phyloP scores from a whole-genome alignment of 345 rosid genomes.

The Acer saccharum region DNA sequence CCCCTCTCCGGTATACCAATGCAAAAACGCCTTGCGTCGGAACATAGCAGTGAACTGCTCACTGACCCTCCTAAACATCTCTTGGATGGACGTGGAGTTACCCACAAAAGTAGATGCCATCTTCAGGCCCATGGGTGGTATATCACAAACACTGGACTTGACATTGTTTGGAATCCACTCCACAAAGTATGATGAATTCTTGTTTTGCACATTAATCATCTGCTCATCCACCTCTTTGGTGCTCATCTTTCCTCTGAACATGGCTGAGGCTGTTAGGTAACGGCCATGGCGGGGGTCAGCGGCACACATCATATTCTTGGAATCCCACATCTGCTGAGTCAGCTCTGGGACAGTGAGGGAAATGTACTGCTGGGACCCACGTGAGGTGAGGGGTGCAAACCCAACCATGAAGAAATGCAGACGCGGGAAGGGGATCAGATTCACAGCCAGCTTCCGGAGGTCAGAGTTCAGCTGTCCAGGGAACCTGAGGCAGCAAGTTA shows the following conservation, averaged over 20 bases:
- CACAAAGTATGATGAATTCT: conserved; percentile 93
- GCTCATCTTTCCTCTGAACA: conserved; percentile 99
- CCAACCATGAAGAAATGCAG: conserved; percentile 99
- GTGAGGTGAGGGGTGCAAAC: conserved; percentile 77
- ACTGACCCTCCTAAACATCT: conserved; percentile 99
- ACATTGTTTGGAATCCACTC: conserved; percentile 92
- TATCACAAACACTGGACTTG: conserved; percentile 62
- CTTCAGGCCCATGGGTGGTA: conserved; percentile 56
- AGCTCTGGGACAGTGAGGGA: conserved; percentile 68
- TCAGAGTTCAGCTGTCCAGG: conserved; percentile 98
- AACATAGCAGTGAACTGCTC: conserved; percentile 98
- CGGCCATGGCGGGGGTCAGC: conserved; percentile 99
- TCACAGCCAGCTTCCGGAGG: conserved; percentile 89
- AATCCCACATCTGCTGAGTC: conserved; percentile 89
- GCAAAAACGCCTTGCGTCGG: conserved; percentile 93
- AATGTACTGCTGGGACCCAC: conserved; percentile 62
- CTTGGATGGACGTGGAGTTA: conserved; percentile 91
- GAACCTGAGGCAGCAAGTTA: conserved; percentile 94
- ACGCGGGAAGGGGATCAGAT: conserved; percentile 95
- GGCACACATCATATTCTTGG: conserved; percentile 99
- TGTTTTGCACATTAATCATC: conserved; percentile 93
- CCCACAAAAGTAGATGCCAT: conserved; percentile 69
- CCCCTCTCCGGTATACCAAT: conserved; percentile 98
- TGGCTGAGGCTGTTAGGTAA: conserved; percentile 94
- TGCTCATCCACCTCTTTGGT: conserved; percentile 98